Evolutionary conservation across 208 protist species (phyloP).

Genomic region (Leishmania martiniquensis): DNA sequence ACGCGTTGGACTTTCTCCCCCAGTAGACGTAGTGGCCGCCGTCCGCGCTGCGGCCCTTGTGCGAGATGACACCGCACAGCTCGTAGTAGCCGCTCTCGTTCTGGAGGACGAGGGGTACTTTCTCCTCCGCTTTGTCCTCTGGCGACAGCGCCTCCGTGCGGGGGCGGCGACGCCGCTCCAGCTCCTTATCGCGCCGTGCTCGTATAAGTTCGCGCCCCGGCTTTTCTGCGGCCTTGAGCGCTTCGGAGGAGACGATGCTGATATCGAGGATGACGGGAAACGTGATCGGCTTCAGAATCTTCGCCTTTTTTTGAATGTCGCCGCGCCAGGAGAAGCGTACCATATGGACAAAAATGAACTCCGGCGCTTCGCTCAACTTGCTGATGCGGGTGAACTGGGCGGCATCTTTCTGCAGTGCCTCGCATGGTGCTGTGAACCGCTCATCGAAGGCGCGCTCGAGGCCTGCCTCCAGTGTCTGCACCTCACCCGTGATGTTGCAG

Average conservation of each 20-base stretch:
- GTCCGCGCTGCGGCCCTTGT: constrained; percentile 91
- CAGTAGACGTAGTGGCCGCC: constrained; percentile 94
- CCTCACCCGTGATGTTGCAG: constrained; percentile 84
- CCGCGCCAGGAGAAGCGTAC: constrained; percentile 89
- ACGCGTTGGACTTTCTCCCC: constrained; percentile 72
- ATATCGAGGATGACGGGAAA: constrained; percentile 84
- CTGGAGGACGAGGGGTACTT: constrained; percentile 27
- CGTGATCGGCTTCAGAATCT: constrained; percentile 85
- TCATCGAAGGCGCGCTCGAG: constrained; percentile 74
- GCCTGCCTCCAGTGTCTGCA: constrained; percentile 79
- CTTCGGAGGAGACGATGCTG: constrained; percentile 53
- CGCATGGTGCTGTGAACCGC: constrained; percentile 52
- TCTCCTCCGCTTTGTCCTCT: constrained; percentile 19
- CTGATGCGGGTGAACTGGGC: constrained; percentile 56
- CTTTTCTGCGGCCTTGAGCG: constrained; percentile 45
- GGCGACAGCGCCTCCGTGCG: constrained; percentile 13
- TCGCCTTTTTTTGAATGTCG: constrained; percentile 85
- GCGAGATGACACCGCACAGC: constrained; percentile 89
- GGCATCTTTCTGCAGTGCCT: constrained; percentile 42
- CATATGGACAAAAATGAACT: constrained; percentile 91
- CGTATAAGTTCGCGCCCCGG: constrained; percentile 43
- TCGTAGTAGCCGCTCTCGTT: constrained; percentile 89
- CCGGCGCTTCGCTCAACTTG: constrained; percentile 63
- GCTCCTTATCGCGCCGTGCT: constrained; percentile 60
- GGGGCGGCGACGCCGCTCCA: constrained; percentile 43